These are phyloP conservation scores for Mucor saturninus DNA, from an alignment of 371 early-diverging fungal species.

Conservation along the genomic window DNA sequence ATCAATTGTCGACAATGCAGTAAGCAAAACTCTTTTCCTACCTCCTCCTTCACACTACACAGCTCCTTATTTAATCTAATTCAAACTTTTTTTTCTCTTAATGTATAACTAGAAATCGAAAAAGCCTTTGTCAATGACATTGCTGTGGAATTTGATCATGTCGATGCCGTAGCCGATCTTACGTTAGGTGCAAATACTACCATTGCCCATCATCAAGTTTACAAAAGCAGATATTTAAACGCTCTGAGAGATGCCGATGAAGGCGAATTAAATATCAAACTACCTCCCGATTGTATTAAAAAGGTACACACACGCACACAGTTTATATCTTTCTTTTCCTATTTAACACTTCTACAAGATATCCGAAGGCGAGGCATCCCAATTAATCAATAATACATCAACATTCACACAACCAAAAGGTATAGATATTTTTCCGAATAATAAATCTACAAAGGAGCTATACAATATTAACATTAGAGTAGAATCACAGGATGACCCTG, in stretches of 20 bases:
- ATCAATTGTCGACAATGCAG: constrained; percentile 71
- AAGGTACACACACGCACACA: constrained; percentile 24
- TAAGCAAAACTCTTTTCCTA: constrained; percentile 34
- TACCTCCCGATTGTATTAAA: constrained; percentile 60
- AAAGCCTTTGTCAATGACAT: constrained; percentile 63
- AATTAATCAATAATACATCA: constrained; percentile 25
- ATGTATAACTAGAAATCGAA: constrained; percentile 52
- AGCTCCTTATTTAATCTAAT: no score
- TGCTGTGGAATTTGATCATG: constrained; percentile 55
- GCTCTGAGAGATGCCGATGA: constrained; percentile 67
- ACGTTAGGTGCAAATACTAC: constrained; percentile 51
- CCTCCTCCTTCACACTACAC: background rate
- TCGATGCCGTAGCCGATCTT: constrained; percentile 59
- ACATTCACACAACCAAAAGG: constrained; percentile 14
- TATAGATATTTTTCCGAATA: constrained; percentile 5
- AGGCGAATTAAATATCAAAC: constrained; percentile 67
- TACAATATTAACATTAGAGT: background rate
- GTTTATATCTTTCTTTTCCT: background rate
- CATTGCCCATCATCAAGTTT: constrained; percentile 62
- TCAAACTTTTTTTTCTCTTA: no score
- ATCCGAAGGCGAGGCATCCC: constrained; percentile 31
- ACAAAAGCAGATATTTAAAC: constrained; percentile 61
- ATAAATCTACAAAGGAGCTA: no score
- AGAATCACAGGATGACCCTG: background rate
- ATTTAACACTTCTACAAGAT: constrained; percentile 22